A percentile compares a stretch with the other conserved stretches of the same genome.
Conservation (phyloP, 139 green algal species). For the Chara braunii region DNA sequence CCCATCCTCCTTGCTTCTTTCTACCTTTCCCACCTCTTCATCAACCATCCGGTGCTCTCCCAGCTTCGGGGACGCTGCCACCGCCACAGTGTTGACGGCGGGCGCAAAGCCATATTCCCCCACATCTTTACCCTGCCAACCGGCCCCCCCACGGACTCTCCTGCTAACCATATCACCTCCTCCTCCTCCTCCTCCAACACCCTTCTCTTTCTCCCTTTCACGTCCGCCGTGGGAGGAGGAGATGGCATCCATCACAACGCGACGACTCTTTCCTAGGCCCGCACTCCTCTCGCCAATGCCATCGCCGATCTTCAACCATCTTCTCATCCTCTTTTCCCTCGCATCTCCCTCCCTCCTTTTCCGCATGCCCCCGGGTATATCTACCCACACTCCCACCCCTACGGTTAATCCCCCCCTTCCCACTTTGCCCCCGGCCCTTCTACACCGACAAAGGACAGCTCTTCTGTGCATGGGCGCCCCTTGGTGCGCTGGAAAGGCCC, state of each 20-base stretch:
- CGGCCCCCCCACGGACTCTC: background rate
- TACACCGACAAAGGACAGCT: too few species aligned
- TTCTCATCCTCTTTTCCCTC: too few species aligned
- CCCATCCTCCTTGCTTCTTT: background rate
- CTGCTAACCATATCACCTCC: background rate
- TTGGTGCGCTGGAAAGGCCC: too few species aligned
- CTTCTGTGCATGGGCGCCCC: too few species aligned
- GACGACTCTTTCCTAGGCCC: too few species aligned
- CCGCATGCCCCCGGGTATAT: too few species aligned
- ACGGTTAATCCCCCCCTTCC: background rate
- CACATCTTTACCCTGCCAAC: background rate
- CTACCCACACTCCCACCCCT: too few species aligned
- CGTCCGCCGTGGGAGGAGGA: too few species aligned
- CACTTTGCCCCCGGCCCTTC: background rate
- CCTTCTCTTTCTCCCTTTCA: background rate
- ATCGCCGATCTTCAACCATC: too few species aligned
- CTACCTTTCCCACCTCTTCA: background rate
- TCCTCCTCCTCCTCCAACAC: background rate
- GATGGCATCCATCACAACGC: too few species aligned
- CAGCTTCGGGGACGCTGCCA: background rate
- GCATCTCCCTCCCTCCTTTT: too few species aligned
- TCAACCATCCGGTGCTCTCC: background rate
- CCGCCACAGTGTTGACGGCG: background rate
- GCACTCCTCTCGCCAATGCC: too few species aligned
- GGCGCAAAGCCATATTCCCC: background rate